A percentile compares a stretch with the other conserved stretches of the same genome.
Conservation (phyloP, 495 filamentous ascomycete genomes). For the Lichenothelia convexa region DNA sequence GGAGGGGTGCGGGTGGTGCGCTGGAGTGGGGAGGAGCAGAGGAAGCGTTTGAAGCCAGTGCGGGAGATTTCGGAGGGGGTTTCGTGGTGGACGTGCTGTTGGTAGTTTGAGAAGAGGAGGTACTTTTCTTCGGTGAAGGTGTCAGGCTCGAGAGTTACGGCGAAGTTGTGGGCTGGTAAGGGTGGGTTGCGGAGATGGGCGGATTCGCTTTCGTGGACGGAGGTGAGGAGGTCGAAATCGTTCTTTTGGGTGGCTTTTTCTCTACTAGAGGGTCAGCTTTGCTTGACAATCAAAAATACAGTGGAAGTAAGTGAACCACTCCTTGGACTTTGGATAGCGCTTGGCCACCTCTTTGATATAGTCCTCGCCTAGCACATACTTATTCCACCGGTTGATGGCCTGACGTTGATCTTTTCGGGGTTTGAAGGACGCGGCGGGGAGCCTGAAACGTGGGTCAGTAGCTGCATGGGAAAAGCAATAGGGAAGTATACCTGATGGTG, state of each 20-base stretch:
- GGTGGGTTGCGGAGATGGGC: slow-evolving; percentile 32
- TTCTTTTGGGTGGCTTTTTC: slow-evolving; percentile 56
- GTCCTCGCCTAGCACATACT: slow-evolving; percentile 56
- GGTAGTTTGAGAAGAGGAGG: slow-evolving; percentile 69
- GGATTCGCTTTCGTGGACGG: slow-evolving; percentile 57
- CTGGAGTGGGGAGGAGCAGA: slow-evolving; percentile 62
- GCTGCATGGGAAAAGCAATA: not conserved
- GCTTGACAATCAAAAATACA: slow-evolving; percentile 1
- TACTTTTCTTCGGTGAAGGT: slow-evolving; percentile 78
- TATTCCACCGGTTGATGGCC: slow-evolving; percentile 79
- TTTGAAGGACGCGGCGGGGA: slow-evolving; percentile 53
- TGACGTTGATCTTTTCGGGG: slow-evolving; percentile 69
- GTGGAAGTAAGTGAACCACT: slow-evolving; percentile 26
- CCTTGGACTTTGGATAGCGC: slow-evolving; percentile 57
- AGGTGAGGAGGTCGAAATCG: slow-evolving; percentile 52
- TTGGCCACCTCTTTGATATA: slow-evolving; percentile 58
- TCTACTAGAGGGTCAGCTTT: slow-evolving; percentile 23
- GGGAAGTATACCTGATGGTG: slow-evolving; percentile 47
- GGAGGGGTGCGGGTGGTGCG: slow-evolving; percentile 29
- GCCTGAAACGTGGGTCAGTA: slow-evolving; percentile 22
- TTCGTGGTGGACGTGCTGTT: slow-evolving; percentile 63
- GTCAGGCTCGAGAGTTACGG: slow-evolving; percentile 63
- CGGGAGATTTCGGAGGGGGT: slow-evolving; percentile 43
- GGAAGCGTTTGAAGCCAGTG: slow-evolving; percentile 59
- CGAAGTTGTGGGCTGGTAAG: slow-evolving; percentile 60